Conservation (phyloP, 345 rosid species). For the Orychophragmus violaceus region DNA sequence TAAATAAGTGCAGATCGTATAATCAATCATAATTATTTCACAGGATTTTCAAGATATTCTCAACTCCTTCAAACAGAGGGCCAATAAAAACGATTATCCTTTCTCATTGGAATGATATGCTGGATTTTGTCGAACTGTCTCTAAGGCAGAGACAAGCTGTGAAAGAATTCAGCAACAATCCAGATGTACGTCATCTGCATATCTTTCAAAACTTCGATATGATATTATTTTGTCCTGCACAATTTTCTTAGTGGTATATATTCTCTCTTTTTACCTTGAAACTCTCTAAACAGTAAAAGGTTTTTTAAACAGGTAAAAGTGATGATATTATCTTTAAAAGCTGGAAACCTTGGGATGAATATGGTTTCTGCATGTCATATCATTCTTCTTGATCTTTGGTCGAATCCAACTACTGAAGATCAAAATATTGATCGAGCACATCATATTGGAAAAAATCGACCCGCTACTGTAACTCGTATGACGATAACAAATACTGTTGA, state of each 20-base stretch:
- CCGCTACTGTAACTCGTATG: constrained; percentile 84
- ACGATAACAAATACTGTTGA: constrained; percentile 81
- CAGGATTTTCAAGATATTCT: too few species aligned
- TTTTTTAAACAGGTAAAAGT: constrained; percentile 52
- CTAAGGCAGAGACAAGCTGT: constrained; percentile 81
- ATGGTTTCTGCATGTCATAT: constrained; percentile 98
- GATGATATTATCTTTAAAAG: constrained; percentile 94
- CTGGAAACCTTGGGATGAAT: constrained; percentile 94
- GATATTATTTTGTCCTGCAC: neutral
- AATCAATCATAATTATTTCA: too few species aligned
- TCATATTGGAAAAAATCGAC: constrained; percentile 95
- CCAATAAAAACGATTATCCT: constrained; percentile 77
- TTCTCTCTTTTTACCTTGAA: neutral
- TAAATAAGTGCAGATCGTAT: too few species aligned
- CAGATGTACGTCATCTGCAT: constrained; percentile 44
- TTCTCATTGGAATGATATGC: constrained; percentile 95
- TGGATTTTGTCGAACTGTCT: constrained; percentile 65
- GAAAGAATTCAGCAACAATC: constrained; percentile 71
- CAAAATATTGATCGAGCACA: constrained; percentile 74
- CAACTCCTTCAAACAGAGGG: constrained; percentile 30
- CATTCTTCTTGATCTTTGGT: constrained; percentile 93
- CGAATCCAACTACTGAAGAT: constrained; percentile 76
- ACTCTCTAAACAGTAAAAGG: neutral
- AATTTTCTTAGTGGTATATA: neutral
- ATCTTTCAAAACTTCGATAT: neutral